Evolutionary conservation across 371 early-diverging fungal species (phyloP).

Genomic region (Saksenaea vasiformis): DNA sequence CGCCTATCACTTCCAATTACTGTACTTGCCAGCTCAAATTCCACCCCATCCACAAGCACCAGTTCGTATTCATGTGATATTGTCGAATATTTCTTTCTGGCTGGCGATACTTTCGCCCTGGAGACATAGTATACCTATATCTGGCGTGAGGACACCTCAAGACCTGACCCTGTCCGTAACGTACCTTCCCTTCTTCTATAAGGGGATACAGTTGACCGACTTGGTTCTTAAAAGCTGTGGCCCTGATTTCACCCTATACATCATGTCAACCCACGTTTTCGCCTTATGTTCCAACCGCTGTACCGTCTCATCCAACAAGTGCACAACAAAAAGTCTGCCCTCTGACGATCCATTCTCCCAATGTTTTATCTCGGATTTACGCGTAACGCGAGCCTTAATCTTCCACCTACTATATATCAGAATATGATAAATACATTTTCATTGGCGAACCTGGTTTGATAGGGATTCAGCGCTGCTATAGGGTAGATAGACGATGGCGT

Average conservation of each 20-base stretch:
- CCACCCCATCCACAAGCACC: conserved; percentile 59
- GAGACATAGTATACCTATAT: conserved; percentile 53
- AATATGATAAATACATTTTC: background rate
- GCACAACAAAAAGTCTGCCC: conserved; percentile 4
- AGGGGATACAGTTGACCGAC: conserved; percentile 74
- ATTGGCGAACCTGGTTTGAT: background rate
- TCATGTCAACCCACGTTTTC: background rate
- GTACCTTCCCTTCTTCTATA: conserved; percentile 75
- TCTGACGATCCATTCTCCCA: background rate
- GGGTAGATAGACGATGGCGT: background rate
- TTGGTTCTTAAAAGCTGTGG: conserved; percentile 86
- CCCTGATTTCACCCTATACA: conserved; percentile 84
- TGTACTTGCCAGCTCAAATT: conserved; percentile 44
- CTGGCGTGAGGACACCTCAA: background rate
- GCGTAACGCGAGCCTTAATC: background rate
- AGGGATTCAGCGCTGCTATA: background rate
- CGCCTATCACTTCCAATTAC: background rate
- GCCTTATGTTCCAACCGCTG: background rate
- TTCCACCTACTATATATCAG: conserved; percentile 2
- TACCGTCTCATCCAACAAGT: background rate
- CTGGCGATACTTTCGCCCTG: conserved; percentile 70
- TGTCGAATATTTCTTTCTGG: conserved; percentile 72
- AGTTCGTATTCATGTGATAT: conserved; percentile 85
- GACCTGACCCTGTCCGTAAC: background rate
- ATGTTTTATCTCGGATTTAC: conserved; percentile 5